These are phyloP conservation scores for Microcos paniculata DNA, from an alignment of 345 rosid species.

Conservation along the genomic window DNA sequence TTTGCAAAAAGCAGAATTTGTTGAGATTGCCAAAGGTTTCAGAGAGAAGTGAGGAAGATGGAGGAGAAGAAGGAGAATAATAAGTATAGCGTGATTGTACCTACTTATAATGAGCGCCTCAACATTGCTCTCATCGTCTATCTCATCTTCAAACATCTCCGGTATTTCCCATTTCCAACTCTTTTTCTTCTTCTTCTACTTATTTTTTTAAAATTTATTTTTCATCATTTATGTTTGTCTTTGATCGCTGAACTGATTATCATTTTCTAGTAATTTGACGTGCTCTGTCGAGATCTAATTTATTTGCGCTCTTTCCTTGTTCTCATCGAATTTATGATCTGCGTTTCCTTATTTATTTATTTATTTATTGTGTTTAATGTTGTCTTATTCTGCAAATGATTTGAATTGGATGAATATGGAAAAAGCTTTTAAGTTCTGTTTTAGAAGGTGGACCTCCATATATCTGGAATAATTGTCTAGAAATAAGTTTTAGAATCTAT, in stretches of 20 bases:
- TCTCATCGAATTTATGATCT: conserved; percentile 16
- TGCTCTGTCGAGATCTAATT: not conserved
- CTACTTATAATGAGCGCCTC: conserved; percentile 95
- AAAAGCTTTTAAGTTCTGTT: not conserved
- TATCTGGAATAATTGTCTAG: not conserved
- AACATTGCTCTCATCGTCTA: conserved; percentile 84
- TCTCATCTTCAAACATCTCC: conserved; percentile 92
- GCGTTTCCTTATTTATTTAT: not conserved
- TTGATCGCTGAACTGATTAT: not conserved
- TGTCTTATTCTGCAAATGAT: not conserved
- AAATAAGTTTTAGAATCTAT: not conserved
- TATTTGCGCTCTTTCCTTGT: not conserved
- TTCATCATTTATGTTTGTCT: not conserved
- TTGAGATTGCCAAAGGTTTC: not conserved
- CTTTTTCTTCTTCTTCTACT: not conserved
- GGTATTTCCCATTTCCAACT: conserved; percentile 27
- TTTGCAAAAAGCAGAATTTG: not conserved
- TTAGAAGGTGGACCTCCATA: not conserved
- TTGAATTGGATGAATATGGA: not conserved
- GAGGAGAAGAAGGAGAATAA: conserved; percentile 31
- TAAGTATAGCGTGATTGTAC: conserved; percentile 83
- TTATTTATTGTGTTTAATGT: not conserved
- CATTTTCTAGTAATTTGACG: not conserved
- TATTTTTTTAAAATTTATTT: not conserved
- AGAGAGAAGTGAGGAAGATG: conserved; percentile 14